Evolutionary conservation across 1,139 yeast species (phyloP).

Genomic region (Geotrichum fermentans): DNA sequence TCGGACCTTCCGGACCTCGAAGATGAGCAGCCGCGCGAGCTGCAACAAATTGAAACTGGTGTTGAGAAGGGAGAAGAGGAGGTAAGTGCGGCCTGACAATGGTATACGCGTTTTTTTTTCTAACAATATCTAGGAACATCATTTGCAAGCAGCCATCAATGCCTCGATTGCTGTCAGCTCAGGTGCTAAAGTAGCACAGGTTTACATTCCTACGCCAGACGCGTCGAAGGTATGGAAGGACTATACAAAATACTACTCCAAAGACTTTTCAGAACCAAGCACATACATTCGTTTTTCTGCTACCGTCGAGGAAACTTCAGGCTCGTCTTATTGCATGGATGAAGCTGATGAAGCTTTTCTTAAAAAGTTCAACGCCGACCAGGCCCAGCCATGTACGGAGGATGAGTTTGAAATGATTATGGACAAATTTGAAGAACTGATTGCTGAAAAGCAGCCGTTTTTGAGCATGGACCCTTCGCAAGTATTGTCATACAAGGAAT

Average conservation of each 20-base stretch:
- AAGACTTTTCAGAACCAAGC: constrained; percentile 65
- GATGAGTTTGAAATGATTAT: constrained; percentile 81
- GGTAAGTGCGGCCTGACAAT: constrained; percentile 22
- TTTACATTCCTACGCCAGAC: constrained; percentile 95
- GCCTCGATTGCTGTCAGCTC: constrained; percentile 58
- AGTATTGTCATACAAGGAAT: constrained; percentile 64
- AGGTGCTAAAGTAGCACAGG: constrained; percentile 52
- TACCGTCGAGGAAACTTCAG: constrained; percentile 89
- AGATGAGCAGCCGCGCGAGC: constrained; percentile 69
- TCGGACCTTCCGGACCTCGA: constrained; percentile 77
- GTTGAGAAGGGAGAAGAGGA: constrained; percentile 97
- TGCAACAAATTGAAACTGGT: constrained; percentile 92
- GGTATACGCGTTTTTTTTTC: constrained; percentile 1
- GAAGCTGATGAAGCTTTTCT: constrained; percentile 77
- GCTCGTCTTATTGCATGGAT: constrained; percentile 85
- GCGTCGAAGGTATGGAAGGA: constrained; percentile 83
- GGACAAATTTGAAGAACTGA: constrained; percentile 66
- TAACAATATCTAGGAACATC: constrained; percentile 54
- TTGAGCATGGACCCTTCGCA: constrained; percentile 78
- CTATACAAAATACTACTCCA: constrained; percentile 64
- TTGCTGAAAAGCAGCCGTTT: constrained; percentile 82
- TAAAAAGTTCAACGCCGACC: constrained; percentile 39
- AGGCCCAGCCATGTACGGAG: constrained; percentile 49
- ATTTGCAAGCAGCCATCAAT: constrained; percentile 82
- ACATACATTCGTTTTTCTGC: constrained; percentile 85